Evolutionary conservation across 2,329 filamentous ascomycete genomes (phyloP).

Genomic region (Alternaria longipes): DNA sequence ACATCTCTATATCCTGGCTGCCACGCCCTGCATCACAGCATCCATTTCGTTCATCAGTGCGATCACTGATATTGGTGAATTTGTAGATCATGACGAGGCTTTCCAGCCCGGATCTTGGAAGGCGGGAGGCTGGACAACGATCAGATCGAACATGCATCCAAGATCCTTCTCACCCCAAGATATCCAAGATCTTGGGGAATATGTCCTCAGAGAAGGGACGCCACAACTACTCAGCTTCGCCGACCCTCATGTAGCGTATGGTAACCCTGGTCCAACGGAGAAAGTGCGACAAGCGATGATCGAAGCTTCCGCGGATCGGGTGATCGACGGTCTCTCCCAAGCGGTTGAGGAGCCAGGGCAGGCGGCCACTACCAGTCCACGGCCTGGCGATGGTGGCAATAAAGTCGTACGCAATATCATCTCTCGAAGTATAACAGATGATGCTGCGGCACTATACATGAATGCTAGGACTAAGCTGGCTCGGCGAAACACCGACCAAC

Average conservation of each 20-base stretch:
- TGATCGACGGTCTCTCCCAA: constrained; percentile 12
- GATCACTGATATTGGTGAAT: constrained; percentile 14
- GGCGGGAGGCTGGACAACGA: constrained; percentile 4
- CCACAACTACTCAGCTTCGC: constrained; percentile 8
- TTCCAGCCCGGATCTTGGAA: constrained; percentile 13
- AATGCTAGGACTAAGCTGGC: constrained; percentile 1
- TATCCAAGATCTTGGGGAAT: constrained; percentile 11
- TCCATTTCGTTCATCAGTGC: constrained; percentile 18
- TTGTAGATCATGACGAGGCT: constrained; percentile 18
- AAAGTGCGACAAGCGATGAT: constrained; percentile 15
- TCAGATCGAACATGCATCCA: constrained; percentile 20
- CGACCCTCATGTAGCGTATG: constrained; percentile 14
- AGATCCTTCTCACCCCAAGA: constrained; percentile 12
- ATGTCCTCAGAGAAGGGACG: background rate
- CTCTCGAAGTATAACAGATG: constrained; percentile 8
- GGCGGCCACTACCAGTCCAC: background rate
- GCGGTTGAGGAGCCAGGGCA: background rate
- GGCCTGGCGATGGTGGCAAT: background rate
- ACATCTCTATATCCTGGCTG: constrained; percentile 17
- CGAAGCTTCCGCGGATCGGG: constrained; percentile 12
- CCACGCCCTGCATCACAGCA: constrained; percentile 13
- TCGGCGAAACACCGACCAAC: constrained; percentile 11
- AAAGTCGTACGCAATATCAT: constrained; percentile 13
- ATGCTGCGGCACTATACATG: constrained; percentile 3
- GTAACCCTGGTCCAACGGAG: constrained; percentile 14